phyloP scores from a whole-genome alignment of 805 yeast species.

The Starmerella vaccinii region DNA sequence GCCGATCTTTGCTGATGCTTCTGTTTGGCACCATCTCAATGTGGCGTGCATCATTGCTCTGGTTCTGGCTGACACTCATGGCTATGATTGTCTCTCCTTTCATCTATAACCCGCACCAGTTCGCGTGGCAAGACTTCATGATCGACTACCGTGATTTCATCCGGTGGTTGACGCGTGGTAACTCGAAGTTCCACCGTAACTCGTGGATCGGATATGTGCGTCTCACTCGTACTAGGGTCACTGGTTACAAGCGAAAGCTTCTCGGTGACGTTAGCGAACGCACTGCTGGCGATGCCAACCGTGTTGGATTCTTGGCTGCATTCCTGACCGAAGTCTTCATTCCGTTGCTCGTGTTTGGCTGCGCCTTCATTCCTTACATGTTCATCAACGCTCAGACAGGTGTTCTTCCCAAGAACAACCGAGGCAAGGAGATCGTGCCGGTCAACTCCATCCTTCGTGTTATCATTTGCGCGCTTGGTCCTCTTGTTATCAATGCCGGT shows the following conservation, averaged over 20 bases:
- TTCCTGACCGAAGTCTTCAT: conserved; percentile 70
- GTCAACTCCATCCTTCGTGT: conserved; percentile 56
- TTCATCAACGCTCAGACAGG: conserved; percentile 86
- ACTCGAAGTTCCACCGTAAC: conserved; percentile 49
- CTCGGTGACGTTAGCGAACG: conserved; percentile 59
- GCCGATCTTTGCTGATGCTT: conserved; percentile 55
- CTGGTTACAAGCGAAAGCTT: conserved; percentile 76
- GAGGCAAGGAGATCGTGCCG: conserved; percentile 27
- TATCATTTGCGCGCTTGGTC: conserved; percentile 59
- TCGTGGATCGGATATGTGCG: conserved; percentile 78
- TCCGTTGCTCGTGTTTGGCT: conserved; percentile 59
- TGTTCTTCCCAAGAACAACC: conserved; percentile 34
- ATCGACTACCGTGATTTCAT: conserved; percentile 91
- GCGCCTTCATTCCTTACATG: conserved; percentile 60
- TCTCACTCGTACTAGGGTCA: conserved; percentile 71
- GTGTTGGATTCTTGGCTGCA: conserved; percentile 69
- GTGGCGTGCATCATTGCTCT: conserved; percentile 90
- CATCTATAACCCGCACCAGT: conserved; percentile 95
- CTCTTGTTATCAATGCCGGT: conserved; percentile 85
- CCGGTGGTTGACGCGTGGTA: conserved; percentile 78
- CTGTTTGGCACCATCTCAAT: conserved; percentile 67
- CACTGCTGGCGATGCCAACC: conserved; percentile 53
- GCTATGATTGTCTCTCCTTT: conserved; percentile 89
- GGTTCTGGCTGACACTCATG: conserved; percentile 94
- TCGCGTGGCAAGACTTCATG: conserved; percentile 90